Evolutionary conservation across 2,329 filamentous ascomycete species (phyloP), one percentile per base, ranked within the genome.

Genomic region (Lachnellula cervina): DNA sequence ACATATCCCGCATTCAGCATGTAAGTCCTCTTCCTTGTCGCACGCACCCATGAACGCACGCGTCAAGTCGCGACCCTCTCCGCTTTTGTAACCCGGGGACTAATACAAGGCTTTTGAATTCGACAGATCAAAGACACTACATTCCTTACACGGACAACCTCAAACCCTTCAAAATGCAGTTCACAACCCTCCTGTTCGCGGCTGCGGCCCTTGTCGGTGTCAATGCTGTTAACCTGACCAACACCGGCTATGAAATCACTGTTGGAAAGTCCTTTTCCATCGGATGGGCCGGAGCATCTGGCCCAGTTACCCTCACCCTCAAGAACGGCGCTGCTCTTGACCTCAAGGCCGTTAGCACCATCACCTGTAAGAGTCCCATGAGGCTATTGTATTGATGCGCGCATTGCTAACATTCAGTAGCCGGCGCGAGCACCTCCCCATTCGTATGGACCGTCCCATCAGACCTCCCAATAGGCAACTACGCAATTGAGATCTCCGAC

Each of bases 401-500:
- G n/a, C 32, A 1, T 13, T 42, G 25, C 56, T 63, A 50, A 62
- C 53, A 32, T 11, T 6, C 3, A 13, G 7, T 19, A 62, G 64
- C 44, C 48, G 64, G 62, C 44, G 52, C 62, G 11, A 59, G 61
- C 37, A 61, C 63, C 16, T 59, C 48, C 11, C 64, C 62, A 8
- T 67, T 55, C 57, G 42, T 35, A 9, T 69, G 63, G 63, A 60
- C 56, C 23, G 60, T 62, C 34, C 52, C 64, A 21, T 13, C 64
- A 14, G 50, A 38, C 8, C 53, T 64, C 11, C 23, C 47, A 7
- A 40, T 59, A 3, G 52, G 43, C 13, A 49, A 40, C 37, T 69
- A 69, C 38, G 67, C 67, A 8, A 49, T 69, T 35, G 55, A 64
- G 54, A 68, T 69, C 25, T 14, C 43, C 16, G 68, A 69, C 48